Base-by-base conservation (phyloP, 2,329 filamentous ascomycete species). In the Sporothrix brasiliensis region DNA sequence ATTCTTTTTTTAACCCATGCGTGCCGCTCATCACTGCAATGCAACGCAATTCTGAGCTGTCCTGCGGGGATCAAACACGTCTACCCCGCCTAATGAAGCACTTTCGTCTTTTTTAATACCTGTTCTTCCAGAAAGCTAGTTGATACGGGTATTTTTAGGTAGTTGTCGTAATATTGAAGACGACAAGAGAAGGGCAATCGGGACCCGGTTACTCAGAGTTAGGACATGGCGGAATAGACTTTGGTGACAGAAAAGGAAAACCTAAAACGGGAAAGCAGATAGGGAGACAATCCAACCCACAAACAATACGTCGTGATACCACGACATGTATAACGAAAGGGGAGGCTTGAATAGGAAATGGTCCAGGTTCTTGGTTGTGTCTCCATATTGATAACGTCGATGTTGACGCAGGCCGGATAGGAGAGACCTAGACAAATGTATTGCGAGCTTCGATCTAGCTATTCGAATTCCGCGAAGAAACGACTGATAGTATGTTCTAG, bases 51-150 rank as follows among this genome's bases (percentile, higher is more conserved):
- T 21, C 60, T 47, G 41, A 27, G 13, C 60, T 65, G 41, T 34
- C 21, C 41, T 65, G 63, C 63, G 53, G 49, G 47, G 47, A 52
- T 67, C 63, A 67, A 67, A 52, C 63, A 67, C 41, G 34, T 52
- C 21, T 67, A 5, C 63, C 47, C 63, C 47, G 47, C 63, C 19
- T 67, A 24, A 41, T 39, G 63, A 41, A 34, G 47, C 27, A 41
- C 24, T 67, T 14, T 44, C n/a, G 16, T 19, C 21, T 19, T 50
- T 21, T 47, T 10, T 34, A 6, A 34, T 34, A 7, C 9, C 6
- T 34, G 34, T 34, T 9, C 34, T 34, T 34, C 6, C 5, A 34
- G 6, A 34, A 34, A 4, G 34, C 47, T 16, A 11, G 3, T 63
- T 19, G 41, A 21, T 47, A 39, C 39, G 19, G 39, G 39, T 39